Conservation (phyloP, 1,284 basidiomycete species). For the Porogramme epimiltina region DNA sequence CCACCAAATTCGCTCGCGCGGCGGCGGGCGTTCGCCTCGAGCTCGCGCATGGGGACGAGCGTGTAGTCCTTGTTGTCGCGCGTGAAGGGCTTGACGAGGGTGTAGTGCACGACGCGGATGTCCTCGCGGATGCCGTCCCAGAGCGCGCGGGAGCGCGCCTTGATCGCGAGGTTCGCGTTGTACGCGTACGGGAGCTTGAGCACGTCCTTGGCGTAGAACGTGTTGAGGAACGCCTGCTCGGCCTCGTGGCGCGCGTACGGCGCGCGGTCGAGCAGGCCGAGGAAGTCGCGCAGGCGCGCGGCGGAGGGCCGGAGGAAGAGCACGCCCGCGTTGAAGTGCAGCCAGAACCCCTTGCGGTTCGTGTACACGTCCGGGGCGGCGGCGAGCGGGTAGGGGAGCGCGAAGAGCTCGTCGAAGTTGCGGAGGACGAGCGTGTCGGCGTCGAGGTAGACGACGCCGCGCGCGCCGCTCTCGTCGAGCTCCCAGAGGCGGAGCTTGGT, state of each 20-base stretch:
- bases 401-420: constrained; percentile 49
- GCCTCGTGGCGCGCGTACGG: constrained; percentile 36
- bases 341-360: constrained; percentile 36
- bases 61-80: constrained; percentile 20
- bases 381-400: constrained; percentile 42
- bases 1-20: constrained; percentile 26
- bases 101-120: constrained; percentile 43
- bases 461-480: constrained; percentile 37
- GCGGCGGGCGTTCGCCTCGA: constrained; percentile 26
- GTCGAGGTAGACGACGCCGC: constrained; percentile 42
- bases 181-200: constrained; percentile 46
- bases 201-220: constrained; percentile 41
- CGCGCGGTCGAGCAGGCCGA: constrained; percentile 32
- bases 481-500: constrained; percentile 47
- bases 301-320: constrained; percentile 39
- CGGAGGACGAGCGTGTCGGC: constrained; percentile 44
- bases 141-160: constrained; percentile 33
- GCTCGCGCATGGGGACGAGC: constrained; percentile 27
- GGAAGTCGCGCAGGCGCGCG: constrained; percentile 36
- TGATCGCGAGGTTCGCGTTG: constrained; percentile 49
- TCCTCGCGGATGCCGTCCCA: constrained; percentile 38
- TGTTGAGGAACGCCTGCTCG: constrained; percentile 49
- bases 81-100: constrained; percentile 41
- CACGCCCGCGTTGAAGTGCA: constrained; percentile 46
- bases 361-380: constrained; percentile 45